Evolutionary conservation across 495 filamentous ascomycete genomes (phyloP).

Genomic region (Elasticomyces elasticus): DNA sequence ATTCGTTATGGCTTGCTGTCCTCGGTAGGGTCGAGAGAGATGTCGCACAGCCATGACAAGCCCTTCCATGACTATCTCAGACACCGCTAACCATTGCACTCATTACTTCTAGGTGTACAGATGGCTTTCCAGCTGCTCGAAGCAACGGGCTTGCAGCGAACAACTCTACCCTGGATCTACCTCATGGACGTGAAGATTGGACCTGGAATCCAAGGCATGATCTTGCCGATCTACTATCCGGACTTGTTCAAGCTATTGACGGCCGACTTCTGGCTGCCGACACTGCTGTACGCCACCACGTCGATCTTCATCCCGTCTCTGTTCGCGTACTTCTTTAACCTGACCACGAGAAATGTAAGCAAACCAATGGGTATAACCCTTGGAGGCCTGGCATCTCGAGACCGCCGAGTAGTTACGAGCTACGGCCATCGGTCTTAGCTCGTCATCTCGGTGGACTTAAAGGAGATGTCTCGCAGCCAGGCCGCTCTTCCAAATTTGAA

Average conservation of each 20-base stretch:
- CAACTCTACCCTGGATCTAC: slow-evolving; percentile 57
- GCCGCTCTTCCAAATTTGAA: no score
- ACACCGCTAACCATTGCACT: no score
- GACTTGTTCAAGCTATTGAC: slow-evolving; percentile 77
- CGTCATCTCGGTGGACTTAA: no score
- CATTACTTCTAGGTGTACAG: slow-evolving; percentile 49
- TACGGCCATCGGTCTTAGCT: no score
- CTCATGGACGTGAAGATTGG: slow-evolving; percentile 48
- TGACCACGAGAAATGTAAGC: slow-evolving; percentile 43
- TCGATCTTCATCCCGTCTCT: slow-evolving; percentile 57
- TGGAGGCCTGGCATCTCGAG: no score
- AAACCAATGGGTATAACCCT: no score
- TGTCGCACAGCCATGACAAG: no score
- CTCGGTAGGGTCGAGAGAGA: no score
- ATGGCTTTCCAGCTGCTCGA: slow-evolving; percentile 47
- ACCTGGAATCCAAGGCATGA: slow-evolving; percentile 36
- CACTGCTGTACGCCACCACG: slow-evolving; percentile 66
- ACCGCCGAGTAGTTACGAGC: no score
- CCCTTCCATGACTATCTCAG: no score
- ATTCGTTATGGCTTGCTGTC: no score
- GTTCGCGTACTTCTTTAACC: slow-evolving; percentile 78
- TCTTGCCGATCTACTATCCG: slow-evolving; percentile 53
- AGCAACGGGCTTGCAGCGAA: slow-evolving; percentile 47
- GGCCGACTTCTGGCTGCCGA: slow-evolving; percentile 69
- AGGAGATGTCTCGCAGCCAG: no score